phyloP scores from a whole-genome alignment of 225 moss, liverwort and hornwort species.

The Straminergon stramineum region DNA sequence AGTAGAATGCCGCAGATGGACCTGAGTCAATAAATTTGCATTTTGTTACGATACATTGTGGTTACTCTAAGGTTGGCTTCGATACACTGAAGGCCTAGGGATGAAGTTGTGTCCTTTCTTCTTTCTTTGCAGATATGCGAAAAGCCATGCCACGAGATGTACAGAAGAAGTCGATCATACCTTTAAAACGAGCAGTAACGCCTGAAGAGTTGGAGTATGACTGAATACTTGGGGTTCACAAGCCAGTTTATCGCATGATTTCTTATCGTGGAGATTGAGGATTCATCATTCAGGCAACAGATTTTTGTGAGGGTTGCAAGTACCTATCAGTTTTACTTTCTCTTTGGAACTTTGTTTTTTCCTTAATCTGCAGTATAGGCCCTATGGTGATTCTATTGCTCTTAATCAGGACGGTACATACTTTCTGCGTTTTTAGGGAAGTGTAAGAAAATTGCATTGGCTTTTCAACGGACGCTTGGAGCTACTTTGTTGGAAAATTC shows the following conservation, averaged over 20 bases:
- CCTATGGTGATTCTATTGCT: not conserved
- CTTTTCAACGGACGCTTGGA: not conserved
- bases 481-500: not conserved
- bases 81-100: not conserved
- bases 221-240: not conserved
- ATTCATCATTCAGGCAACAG: not conserved
- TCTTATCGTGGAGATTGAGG: not conserved
- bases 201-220: conserved; percentile 46
- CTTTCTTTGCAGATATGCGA: conserved; percentile 27
- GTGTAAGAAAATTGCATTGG: not conserved
- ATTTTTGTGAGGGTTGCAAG: not conserved
- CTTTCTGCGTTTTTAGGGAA: not conserved
- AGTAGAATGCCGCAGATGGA: not conserved
- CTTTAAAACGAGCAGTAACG: conserved; percentile 24
- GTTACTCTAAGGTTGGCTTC: not conserved
- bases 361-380: not conserved
- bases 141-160: conserved; percentile 74
- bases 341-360: not conserved
- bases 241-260: not conserved
- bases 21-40: not conserved
- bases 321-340: not conserved
- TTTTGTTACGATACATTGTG: not conserved
- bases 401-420: not conserved
- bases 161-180: conserved; percentile 62
- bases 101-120: not conserved